Base-by-base conservation (phyloP, 2,329 filamentous ascomycete genomes). In the Westerdykella aurantiaca region DNA sequence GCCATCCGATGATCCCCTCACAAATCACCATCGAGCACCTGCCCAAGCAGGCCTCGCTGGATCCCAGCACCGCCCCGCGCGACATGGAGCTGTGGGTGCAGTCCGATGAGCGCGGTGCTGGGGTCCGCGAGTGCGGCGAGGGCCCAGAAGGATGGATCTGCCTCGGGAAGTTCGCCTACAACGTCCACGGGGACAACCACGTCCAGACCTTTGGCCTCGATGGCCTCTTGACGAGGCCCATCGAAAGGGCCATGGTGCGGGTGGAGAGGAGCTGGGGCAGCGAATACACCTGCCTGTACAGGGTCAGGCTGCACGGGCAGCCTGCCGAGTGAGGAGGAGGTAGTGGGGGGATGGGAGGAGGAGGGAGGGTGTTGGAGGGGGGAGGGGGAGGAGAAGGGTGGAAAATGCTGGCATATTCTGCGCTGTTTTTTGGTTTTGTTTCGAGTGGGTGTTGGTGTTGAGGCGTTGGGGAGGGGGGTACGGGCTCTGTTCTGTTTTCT, bases 21-120 rank as follows among this genome's bases (percentile, higher is more conserved):
- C 56, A 65, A 29, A 44, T 75, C 42, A 68, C 68, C n/a, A 57
- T 76, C 39, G 73, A 76, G 51, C 72, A 75, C 53, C 58, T 73
- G 21, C 70, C 70, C 5, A 56, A 60, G 46, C 53, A 47, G 18
- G 69, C 63, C 40, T 66, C 68, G 0, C 59, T 66, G 21, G 63
- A 72, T 49, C 65, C 70, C 35, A 46, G 39, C 21, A 61, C 63
- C 29, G 72, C 73, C 3, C 72, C 73, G 1, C 59, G 62, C 38
- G 56, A 66, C 34, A 57, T 73, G 29, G 72, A 75, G 48, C 47
- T 76, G 10, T 76, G 73, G 73, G 66, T 67, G 3, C 51, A 69
- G 43, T 56, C 65, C 1, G 45, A 53, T 22, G 55, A 65, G 37
- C 53, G 60, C 41, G 34, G 49, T 44, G 43, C 53, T 43, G 6